Evolutionary conservation across 179 eudicot species (phyloP).

Genomic region (Beta lomatogona): DNA sequence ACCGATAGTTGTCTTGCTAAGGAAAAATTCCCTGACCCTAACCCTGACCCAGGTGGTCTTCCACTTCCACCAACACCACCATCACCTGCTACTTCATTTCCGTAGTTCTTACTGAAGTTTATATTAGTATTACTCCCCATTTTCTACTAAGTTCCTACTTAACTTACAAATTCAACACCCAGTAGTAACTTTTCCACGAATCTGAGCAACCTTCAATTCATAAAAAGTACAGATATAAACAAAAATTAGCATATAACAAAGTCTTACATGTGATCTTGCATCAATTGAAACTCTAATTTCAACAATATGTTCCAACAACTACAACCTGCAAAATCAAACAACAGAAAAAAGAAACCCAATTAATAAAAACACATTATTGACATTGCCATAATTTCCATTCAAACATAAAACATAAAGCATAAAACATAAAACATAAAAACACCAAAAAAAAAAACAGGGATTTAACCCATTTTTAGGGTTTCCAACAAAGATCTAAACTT

Average conservation of each 20-base stretch:
- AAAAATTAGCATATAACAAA: slow-evolving; percentile 4
- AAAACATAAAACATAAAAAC: too few species aligned
- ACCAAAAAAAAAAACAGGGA: too few species aligned
- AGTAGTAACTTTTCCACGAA: not conserved
- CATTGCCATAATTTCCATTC: not conserved
- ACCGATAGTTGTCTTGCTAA: slow-evolving; percentile 72
- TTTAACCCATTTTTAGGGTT: not conserved
- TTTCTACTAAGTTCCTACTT: not conserved
- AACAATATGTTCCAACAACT: not conserved
- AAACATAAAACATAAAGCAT: too few species aligned
- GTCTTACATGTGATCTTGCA: not conserved
- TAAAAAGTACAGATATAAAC: not conserved
- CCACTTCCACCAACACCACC: slow-evolving; percentile 50
- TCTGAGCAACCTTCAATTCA: not conserved
- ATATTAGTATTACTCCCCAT: slow-evolving; percentile 74
- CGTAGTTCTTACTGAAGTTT: slow-evolving; percentile 60
- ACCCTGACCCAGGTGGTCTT: slow-evolving; percentile 58
- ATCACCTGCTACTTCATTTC: slow-evolving; percentile 45
- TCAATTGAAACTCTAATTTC: not conserved
- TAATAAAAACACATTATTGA: not conserved
- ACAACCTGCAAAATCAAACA: slow-evolving; percentile 16
- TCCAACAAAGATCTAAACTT: slow-evolving; percentile 10
- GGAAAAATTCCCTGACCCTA: slow-evolving; percentile 65
- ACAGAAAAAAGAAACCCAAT: not conserved
- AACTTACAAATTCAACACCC: not conserved